Percentiles rank a stretch among this genome's conserved stretches.
These are phyloP conservation scores for Voacanga thouarsii DNA, from an alignment of 257 asterid species.

Conservation along the genomic window DNA sequence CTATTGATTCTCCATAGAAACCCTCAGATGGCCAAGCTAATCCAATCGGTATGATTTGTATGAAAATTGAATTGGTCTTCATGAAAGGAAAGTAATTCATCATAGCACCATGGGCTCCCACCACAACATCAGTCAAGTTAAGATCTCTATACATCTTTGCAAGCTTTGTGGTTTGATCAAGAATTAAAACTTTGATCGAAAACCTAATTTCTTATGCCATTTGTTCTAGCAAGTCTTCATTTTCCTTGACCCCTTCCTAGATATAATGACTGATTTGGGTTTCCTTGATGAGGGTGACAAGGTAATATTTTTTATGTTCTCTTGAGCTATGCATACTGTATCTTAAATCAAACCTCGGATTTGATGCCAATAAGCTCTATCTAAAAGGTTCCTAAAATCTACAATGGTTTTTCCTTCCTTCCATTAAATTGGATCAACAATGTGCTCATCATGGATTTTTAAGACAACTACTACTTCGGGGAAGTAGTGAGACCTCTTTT, in stretches of 20 bases:
- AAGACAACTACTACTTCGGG: conserved; percentile 70
- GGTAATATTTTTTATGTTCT: conserved; percentile 8
- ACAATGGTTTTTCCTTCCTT: conserved; percentile 40
- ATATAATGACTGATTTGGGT: conserved; percentile 64
- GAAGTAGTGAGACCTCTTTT: conserved; percentile 63
- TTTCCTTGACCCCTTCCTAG: conserved; percentile 71
- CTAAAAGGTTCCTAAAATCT: conserved; percentile 55
- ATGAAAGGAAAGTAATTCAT: conserved; percentile 86
- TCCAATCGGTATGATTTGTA: conserved; percentile 80
- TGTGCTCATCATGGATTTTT: conserved; percentile 72
- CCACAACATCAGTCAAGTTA: conserved; percentile 76
- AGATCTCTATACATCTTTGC: conserved; percentile 58
- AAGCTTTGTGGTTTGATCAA: conserved; percentile 58
- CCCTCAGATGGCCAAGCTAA: conserved; percentile 79
- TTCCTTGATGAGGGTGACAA: conserved; percentile 19
- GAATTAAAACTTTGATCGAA: conserved; percentile 53
- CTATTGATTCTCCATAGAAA: conserved; percentile 71
- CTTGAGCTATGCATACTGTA: conserved; percentile 41
- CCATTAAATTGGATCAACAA: conserved; percentile 45
- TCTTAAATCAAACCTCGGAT: conserved; percentile 47
- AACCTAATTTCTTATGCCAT: conserved; percentile 58
- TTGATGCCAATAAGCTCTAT: conserved; percentile 69
- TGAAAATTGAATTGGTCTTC: conserved; percentile 70
- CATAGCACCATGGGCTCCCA: conserved; percentile 96
- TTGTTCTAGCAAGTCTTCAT: conserved; percentile 53